phyloP scores from a whole-genome alignment of 2,329 filamentous ascomycete genomes.

The Exophiala spinifera region DNA sequence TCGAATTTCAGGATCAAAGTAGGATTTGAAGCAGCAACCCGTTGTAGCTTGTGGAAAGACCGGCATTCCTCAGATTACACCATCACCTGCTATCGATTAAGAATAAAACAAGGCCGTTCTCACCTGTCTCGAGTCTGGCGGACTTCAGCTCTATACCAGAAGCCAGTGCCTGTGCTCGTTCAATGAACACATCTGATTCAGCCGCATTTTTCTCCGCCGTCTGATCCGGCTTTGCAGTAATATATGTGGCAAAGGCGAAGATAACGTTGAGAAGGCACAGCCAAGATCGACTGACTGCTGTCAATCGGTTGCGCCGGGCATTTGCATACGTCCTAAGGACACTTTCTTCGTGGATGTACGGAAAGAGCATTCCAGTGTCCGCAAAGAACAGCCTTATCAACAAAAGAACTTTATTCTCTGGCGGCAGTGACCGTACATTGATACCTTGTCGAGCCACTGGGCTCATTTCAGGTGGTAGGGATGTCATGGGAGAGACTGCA shows the following conservation, averaged over 20 bases:
- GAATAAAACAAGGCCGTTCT: neutral
- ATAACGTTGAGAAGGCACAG: constrained; percentile 35
- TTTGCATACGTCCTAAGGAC: constrained; percentile 33
- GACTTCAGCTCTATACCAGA: constrained; percentile 22
- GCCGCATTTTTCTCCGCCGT: constrained; percentile 22
- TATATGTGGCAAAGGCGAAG: constrained; percentile 32
- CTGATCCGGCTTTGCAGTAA: constrained; percentile 20
- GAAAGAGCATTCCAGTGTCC: constrained; percentile 33
- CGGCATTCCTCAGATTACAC: no score
- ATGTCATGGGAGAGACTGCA: constrained; percentile 20
- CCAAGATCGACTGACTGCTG: constrained; percentile 32
- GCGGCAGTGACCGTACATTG: constrained; percentile 20
- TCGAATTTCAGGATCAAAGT: no score
- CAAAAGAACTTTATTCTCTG: constrained; percentile 25
- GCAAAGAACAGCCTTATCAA: constrained; percentile 39
- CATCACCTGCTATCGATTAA: neutral
- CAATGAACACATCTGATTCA: constrained; percentile 23
- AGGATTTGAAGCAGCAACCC: neutral
- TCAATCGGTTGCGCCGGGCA: constrained; percentile 24
- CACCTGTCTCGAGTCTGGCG: constrained; percentile 22
- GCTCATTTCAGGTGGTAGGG: constrained; percentile 16
- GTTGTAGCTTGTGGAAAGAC: no score
- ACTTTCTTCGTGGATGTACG: constrained; percentile 31
- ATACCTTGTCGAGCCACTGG: constrained; percentile 11
- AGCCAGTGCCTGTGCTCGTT: constrained; percentile 20